These are phyloP conservation scores for Colletotrichum aenigma DNA, from an alignment of 2,329 filamentous ascomycete species.

Conservation along the genomic window DNA sequence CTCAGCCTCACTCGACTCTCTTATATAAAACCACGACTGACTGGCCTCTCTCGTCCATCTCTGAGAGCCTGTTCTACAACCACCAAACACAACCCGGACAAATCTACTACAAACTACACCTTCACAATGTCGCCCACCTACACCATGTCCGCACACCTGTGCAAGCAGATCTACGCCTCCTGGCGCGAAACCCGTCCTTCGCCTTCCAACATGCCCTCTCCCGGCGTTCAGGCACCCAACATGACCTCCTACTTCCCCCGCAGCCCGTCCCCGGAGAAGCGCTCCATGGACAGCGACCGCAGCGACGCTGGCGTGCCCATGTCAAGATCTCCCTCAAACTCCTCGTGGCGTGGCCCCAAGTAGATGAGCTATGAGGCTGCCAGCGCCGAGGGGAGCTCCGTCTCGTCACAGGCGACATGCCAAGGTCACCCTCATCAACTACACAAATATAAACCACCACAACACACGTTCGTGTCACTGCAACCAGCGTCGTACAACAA, in stretches of 20 bases:
- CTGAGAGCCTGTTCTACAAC: background rate
- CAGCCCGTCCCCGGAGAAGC: conserved; percentile 38
- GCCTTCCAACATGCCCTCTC: conserved; percentile 33
- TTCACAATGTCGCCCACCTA: conserved; percentile 60
- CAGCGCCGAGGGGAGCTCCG: background rate
- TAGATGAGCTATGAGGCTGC: background rate
- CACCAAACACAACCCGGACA: background rate
- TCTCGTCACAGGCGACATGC: background rate
- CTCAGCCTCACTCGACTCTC: background rate
- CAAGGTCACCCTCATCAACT: background rate
- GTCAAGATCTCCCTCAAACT: conserved; percentile 32
- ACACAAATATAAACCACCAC: background rate
- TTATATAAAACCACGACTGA: background rate
- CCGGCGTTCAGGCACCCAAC: conserved; percentile 29
- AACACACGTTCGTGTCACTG: background rate
- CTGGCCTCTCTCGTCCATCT: background rate
- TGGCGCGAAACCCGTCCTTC: conserved; percentile 56
- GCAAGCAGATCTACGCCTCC: conserved; percentile 64
- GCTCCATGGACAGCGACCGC: conserved; percentile 52
- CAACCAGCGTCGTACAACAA: background rate
- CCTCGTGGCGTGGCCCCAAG: conserved; percentile 14
- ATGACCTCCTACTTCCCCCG: conserved; percentile 30
- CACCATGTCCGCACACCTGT: conserved; percentile 65
- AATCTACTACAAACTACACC: background rate
- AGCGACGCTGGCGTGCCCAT: conserved; percentile 33